These are phyloP conservation scores for Podospora didyma DNA, from an alignment of 495 filamentous ascomycete genomes.

Conservation along the genomic window DNA sequence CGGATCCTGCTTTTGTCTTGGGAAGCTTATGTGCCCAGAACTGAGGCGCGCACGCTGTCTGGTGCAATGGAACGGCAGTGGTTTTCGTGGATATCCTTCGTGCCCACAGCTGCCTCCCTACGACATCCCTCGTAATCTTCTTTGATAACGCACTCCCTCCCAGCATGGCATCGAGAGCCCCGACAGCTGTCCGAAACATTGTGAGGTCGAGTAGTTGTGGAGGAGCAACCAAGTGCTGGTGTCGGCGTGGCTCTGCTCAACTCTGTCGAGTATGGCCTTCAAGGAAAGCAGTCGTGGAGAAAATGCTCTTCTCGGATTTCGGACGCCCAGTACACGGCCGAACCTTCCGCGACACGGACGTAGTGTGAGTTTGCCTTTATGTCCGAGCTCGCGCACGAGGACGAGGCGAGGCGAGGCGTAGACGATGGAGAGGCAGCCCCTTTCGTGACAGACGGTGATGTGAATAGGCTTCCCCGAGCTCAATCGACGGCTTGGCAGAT, in stretches of 20 bases:
- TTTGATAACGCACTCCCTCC: neutral
- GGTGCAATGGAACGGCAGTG: neutral
- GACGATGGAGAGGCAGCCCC: neutral
- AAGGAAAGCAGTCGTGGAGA: too few relatives aligned
- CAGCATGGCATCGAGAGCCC: conserved; percentile 17
- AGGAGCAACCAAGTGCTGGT: neutral
- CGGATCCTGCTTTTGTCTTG: neutral
- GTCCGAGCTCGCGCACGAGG: neutral
- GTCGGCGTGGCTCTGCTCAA: neutral
- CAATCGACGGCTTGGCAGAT: too few relatives aligned
- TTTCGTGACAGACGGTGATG: neutral
- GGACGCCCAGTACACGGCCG: neutral
- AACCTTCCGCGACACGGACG: neutral
- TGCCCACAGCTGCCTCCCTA: conserved; percentile 3
- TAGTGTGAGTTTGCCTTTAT: neutral
- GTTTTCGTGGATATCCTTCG: conserved; percentile 7
- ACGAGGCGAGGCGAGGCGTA: neutral
- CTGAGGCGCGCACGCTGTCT: conserved; percentile 5
- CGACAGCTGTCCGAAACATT: conserved; percentile 20
- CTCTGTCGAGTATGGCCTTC: too few relatives aligned
- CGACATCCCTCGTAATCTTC: conserved; percentile 1
- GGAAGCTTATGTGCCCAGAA: conserved; percentile 9
- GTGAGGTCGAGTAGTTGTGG: neutral
- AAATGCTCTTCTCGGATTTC: neutral
- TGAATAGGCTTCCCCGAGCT: neutral